These are phyloP conservation scores for Tylopilus orsonianus DNA, from an alignment of 1,284 basidiomycete genomes.

Conservation along the genomic window DNA sequence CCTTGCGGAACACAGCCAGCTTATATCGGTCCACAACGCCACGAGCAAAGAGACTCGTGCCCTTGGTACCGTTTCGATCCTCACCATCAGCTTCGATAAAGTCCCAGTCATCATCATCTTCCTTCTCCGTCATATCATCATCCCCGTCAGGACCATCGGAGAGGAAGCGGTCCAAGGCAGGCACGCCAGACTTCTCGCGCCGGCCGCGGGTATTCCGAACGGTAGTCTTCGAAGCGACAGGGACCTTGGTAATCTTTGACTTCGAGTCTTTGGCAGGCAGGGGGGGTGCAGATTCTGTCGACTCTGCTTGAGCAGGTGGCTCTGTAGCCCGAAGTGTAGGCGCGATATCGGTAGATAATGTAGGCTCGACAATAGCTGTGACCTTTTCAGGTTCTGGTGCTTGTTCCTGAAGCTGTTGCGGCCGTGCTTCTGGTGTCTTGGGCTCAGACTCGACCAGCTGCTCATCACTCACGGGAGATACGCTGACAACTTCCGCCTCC, in stretches of 20 bases:
- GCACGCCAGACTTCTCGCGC: conserved; percentile 76
- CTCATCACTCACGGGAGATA: conserved; percentile 29
- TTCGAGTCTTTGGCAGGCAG: conserved; percentile 33
- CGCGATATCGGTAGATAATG: conserved; percentile 21
- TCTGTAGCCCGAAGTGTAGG: conserved; percentile 18
- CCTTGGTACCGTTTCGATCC: conserved; percentile 74
- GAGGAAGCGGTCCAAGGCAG: conserved; percentile 69
- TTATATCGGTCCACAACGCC: conserved; percentile 81
- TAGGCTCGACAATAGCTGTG: conserved; percentile 16
- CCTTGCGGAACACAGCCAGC: conserved; percentile 79
- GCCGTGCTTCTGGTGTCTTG: conserved; percentile 72
- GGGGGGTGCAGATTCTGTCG: conserved; percentile 25
- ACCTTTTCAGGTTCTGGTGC: conserved; percentile 20
- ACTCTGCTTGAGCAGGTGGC: conserved; percentile 5
- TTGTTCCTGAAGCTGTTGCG: conserved; percentile 43
- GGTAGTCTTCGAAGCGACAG: conserved; percentile 24
- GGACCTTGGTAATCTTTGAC: conserved; percentile 32
- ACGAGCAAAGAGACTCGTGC: conserved; percentile 76
- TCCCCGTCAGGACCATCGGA: conserved; percentile 59
- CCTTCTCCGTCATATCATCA: conserved; percentile 51
- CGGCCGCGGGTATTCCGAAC: conserved; percentile 39
- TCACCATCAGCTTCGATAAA: conserved; percentile 78
- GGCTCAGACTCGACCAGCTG: conserved; percentile 50
- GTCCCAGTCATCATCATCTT: conserved; percentile 84
- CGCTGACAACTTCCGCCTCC: conserved; percentile 31